These are phyloP conservation scores for Chrysanthemum seticuspe DNA, from an alignment of 129 eudicot genomes.

Conservation along the genomic window DNA sequence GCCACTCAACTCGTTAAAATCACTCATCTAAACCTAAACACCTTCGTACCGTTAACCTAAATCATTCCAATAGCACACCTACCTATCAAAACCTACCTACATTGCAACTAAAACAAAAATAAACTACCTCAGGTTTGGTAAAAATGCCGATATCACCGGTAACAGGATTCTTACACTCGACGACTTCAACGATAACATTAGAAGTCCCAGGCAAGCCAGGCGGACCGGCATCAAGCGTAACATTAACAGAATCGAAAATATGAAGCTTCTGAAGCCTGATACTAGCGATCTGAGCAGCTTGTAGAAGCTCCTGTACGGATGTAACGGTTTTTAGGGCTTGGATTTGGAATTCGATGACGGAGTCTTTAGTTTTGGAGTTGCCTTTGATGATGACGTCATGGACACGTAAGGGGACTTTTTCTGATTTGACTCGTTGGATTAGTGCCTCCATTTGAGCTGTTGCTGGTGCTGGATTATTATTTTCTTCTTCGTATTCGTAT, in stretches of 20 bases:
- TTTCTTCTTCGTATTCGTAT: slow-evolving; percentile 27
- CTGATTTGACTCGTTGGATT: slow-evolving; percentile 48
- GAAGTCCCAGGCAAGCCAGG: slow-evolving; percentile 76
- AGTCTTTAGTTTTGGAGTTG: slow-evolving; percentile 67
- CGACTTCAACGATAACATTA: slow-evolving; percentile 71
- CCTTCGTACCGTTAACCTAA: neutral
- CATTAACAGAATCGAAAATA: slow-evolving; percentile 66
- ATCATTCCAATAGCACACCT: neutral
- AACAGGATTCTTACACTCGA: slow-evolving; percentile 58
- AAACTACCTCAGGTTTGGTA: slow-evolving; percentile 74
- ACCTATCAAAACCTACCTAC: neutral
- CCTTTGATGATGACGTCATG: slow-evolving; percentile 87
- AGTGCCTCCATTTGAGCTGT: slow-evolving; percentile 44
- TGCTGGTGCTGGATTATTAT: slow-evolving; percentile 7
- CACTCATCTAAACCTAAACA: slow-evolving; percentile 9
- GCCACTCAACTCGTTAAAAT: neutral
- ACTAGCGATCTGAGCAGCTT: slow-evolving; percentile 60
- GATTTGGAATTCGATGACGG: slow-evolving; percentile 63
- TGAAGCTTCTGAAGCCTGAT: slow-evolving; percentile 58
- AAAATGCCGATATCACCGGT: slow-evolving; percentile 66
- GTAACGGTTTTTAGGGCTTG: slow-evolving; percentile 45
- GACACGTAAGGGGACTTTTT: slow-evolving; percentile 63
- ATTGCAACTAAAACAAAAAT: neutral
- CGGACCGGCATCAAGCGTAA: slow-evolving; percentile 84
- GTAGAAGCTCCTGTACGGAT: slow-evolving; percentile 66